phyloP scores from a whole-genome alignment of 2,329 filamentous ascomycete species.

The Colletotrichum sp. region DNA sequence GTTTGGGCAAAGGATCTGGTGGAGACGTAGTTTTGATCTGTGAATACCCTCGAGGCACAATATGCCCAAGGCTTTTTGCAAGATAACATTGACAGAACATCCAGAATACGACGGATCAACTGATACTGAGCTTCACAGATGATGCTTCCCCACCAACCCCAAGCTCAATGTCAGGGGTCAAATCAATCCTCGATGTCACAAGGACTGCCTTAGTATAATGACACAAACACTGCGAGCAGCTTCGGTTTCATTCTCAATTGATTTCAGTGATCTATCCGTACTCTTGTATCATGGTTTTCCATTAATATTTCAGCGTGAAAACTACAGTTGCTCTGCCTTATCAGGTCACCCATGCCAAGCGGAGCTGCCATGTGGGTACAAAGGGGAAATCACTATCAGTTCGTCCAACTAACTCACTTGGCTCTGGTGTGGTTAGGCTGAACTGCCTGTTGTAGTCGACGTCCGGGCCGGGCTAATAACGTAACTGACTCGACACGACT shows the following conservation, averaged over 20 bases:
- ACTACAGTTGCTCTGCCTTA: neutral
- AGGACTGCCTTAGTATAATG: fast-evolving
- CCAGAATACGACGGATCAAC: too few species aligned
- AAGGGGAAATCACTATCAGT: neutral
- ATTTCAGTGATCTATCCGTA: neutral
- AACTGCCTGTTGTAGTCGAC: neutral
- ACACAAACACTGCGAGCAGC: neutral
- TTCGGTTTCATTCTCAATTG: fast-evolving
- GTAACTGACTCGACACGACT: neutral
- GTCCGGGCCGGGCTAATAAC: neutral
- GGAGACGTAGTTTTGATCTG: neutral
- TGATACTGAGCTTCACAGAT: neutral
- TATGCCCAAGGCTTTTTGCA: neutral
- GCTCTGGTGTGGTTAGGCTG: neutral
- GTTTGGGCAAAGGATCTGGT: neutral
- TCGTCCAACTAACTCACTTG: neutral
- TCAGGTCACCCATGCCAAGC: neutral
- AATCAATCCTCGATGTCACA: neutral
- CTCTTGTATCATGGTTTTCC: neutral
- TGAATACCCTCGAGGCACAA: neutral
- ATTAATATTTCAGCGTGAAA: neutral
- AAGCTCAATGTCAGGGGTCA: neutral
- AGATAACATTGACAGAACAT: neutral
- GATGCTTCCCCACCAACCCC: fast-evolving
- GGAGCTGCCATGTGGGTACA: neutral